Conservation (phyloP, 257 asterid genomes). For the Agastache rugosa region DNA sequence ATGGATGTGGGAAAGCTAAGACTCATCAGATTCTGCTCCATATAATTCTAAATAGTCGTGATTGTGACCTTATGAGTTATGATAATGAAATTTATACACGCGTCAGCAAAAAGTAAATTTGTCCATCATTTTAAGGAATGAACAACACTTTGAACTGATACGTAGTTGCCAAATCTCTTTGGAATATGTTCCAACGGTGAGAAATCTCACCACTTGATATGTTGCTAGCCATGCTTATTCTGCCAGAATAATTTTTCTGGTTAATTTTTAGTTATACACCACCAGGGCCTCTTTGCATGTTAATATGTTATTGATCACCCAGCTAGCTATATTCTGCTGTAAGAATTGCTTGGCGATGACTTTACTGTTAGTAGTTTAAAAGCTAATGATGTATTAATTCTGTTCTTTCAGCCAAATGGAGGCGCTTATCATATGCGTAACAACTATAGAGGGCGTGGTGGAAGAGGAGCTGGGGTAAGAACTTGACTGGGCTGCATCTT, state of each 20-base stretch:
- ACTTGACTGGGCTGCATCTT: neutral
- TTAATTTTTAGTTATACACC: too few species aligned
- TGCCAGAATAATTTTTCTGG: too few species aligned
- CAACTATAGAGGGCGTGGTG: constrained; percentile 92
- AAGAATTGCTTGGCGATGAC: too few species aligned
- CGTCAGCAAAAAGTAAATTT: neutral
- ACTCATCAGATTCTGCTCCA: neutral
- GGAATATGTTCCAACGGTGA: neutral
- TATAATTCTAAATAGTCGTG: neutral
- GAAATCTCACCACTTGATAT: neutral
- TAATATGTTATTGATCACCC: neutral
- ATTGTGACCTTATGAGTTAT: neutral
- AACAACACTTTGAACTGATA: neutral
- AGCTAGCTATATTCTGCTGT: neutral
- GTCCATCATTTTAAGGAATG: neutral
- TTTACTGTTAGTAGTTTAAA: constrained; percentile 21
- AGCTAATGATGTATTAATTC: constrained; percentile 39
- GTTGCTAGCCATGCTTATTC: too few species aligned
- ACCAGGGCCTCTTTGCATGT: neutral
- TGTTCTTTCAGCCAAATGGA: constrained; percentile 68
- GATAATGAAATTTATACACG: neutral
- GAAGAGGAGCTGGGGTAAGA: constrained; percentile 77
- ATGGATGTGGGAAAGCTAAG: neutral
- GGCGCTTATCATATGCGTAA: constrained; percentile 58
- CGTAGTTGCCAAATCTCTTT: neutral